Conservation (phyloP, 768 basidiomycete species). For the Boletus insuetus region DNA sequence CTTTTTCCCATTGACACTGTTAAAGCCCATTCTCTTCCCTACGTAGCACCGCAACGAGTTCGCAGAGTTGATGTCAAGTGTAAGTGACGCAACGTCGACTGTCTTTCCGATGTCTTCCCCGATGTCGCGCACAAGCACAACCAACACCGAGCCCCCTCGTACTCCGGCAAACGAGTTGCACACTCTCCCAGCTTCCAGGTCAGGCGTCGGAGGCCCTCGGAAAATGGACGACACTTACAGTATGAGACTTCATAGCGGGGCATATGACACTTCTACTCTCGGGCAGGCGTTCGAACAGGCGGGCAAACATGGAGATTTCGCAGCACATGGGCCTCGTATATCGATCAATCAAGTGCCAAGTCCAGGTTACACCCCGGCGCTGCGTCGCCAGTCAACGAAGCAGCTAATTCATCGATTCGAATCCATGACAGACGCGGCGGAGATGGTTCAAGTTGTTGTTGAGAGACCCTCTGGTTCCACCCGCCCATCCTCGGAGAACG, state of each 20-base stretch:
- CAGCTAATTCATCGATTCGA: conserved; percentile 55
- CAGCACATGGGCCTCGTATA: background rate
- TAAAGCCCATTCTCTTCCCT: too few species aligned
- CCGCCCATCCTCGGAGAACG: conserved; percentile 14
- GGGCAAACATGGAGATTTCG: background rate
- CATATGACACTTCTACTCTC: background rate
- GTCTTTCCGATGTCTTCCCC: conserved; percentile 15
- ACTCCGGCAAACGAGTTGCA: background rate
- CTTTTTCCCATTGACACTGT: background rate
- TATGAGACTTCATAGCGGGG: background rate
- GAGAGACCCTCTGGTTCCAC: conserved; percentile 6
- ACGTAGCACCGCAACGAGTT: background rate
- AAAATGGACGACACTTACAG: conserved; percentile 4
- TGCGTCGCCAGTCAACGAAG: conserved; percentile 43
- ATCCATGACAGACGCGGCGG: conserved; percentile 33
- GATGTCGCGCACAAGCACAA: conserved; percentile 8
- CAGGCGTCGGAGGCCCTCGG: conserved; percentile 21
- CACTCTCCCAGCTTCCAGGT: conserved; percentile 3
- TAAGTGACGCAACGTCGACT: conserved; percentile 13
- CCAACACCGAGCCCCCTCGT: background rate
- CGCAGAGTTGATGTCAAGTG: conserved; percentile 15
- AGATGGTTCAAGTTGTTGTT: conserved; percentile 7
- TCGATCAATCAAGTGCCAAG: conserved; percentile 1
- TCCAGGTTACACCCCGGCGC: conserved; percentile 1
- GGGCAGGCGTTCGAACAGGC: background rate